Evolutionary conservation across 352 stramenopile genomes (phyloP), one percentile per base, ranked within the genome.

Genomic region (Globisporangium ultimum): DNA sequence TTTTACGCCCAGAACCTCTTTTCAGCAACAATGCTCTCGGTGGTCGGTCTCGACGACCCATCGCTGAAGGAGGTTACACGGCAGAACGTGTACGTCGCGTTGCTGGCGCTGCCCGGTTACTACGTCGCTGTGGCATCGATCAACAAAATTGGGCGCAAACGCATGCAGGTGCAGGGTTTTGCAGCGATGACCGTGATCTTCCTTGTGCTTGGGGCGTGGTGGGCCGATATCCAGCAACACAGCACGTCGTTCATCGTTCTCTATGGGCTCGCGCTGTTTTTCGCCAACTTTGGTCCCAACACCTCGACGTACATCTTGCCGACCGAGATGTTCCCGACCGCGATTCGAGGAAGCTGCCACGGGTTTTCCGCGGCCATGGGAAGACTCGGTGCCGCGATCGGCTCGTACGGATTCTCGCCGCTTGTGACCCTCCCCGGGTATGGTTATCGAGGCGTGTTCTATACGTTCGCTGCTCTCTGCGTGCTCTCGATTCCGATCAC

Each of bases 271-370:
- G 68, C 81, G 1, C 78, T 95, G 38, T 93, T 92, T 60, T 90
- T 90, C 61, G 78, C 81, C 51, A 93, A 95, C 65, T 96, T 96
- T 58, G 88, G 88, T 0, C 88, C 88, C 34, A 95, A 95, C 66
- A 80, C 68, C 52, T 89, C 87, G 28, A 96, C 87, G 7, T 96
- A 96, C 68, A 79, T 97, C 14, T 79, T 97, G 70, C 88, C 89
- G 0, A 88, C 89, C 0, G 91, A 97, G 68, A 90, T 97, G 55
- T 87, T 77, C 61, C 76, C 76, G 7, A 97, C 89, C 9, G 74
- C 90, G 46, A 89, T 96, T 63, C 78, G 89, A 13, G 90, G 81
- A 18, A 86, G 84, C 40, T 95, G 87, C 60, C 87, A 97, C 68
- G 89, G 89, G 14, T 84, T 97, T 57, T 95, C 87, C 10, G 91